phyloP scores from a whole-genome alignment of 495 filamentous ascomycete species.

The Talaromyces ruber region DNA sequence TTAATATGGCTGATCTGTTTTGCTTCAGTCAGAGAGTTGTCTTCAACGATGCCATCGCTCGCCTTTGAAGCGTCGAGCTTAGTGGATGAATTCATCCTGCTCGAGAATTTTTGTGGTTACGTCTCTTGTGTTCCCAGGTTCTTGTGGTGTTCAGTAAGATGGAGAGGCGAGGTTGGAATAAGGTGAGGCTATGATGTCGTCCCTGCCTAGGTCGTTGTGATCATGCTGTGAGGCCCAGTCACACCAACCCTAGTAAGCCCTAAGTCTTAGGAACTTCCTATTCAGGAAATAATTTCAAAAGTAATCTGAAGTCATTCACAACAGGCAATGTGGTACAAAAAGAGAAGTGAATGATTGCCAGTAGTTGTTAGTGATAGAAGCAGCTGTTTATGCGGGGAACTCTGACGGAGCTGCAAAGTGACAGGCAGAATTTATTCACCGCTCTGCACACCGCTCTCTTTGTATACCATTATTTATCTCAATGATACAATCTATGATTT shows the following conservation, averaged over 20 bases:
- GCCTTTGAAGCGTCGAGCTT: neutral
- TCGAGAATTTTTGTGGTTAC: neutral
- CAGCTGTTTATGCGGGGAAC: conserved; percentile 5
- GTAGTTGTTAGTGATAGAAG: neutral
- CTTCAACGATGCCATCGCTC: neutral
- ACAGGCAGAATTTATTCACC: conserved; percentile 2
- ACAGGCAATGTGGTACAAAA: neutral
- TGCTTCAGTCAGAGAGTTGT: neutral
- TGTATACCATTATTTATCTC: neutral
- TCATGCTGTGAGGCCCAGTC: neutral
- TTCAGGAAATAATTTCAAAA: neutral
- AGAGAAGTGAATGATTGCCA: neutral
- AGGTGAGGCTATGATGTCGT: conserved; percentile 1
- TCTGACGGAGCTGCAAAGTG: neutral
- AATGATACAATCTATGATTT: neutral
- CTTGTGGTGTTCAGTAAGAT: neutral
- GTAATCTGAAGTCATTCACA: neutral
- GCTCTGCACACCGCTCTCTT: neutral
- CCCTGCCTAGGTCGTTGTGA: neutral
- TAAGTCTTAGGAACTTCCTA: neutral
- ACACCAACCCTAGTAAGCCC: neutral
- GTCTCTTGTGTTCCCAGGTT: neutral
- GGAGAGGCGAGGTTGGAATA: neutral
- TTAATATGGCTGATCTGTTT: conserved; percentile 12
- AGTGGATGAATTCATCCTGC: neutral